Evolutionary conservation across 1,139 yeast species (phyloP), one percentile per base, ranked within the genome.

Genomic region (Schwanniomyces etchellsii): DNA sequence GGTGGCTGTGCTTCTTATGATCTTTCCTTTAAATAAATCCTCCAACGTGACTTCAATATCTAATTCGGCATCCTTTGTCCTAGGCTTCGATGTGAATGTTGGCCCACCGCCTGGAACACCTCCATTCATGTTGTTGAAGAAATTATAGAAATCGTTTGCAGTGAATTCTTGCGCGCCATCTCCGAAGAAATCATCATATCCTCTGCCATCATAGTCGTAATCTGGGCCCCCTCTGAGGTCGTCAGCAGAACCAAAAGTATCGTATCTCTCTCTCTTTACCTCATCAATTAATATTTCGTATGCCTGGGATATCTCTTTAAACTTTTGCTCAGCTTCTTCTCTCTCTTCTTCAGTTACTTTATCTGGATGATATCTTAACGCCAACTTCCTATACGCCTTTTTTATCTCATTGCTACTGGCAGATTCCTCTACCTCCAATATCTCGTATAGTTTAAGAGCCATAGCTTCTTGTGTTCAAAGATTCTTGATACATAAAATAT

Each of bases 1-100:
- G 3, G 82, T 75, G 3, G 85, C 73, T 3, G 85, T 72, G 47
- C 85, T 75, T 50, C 85, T 82, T 40, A 86, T 70, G 11, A 78
- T 74, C 49, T 85, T 85, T 6, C 98, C 97, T 42, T 74, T 74
- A 63, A 75, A 91, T 27, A 86, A 57, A 38, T 89, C 96, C 35
- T 78, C 86, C 34, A 88, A 57, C 0, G 82, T 68, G 5, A 88
- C 77, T 5, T 70, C 74, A 6, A 82, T 73, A 24, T 76, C 74
- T 29, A 84, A 55, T 16, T 62, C 59, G 0, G 89, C 93, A 50
- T 86, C 89, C 5, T 70, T 80, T 0, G 94, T 83, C 29, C 60
- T 44, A 3, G 43, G 36, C 23, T 42, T 40, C 2, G 32, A 34
- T 4, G 31, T 31, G 26, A 44, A 37, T 26, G 39, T 29, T 6